These are phyloP conservation scores for Pseudisothecium myosuroides DNA, from an alignment of 225 moss, liverwort and hornwort species.

Conservation along the genomic window DNA sequence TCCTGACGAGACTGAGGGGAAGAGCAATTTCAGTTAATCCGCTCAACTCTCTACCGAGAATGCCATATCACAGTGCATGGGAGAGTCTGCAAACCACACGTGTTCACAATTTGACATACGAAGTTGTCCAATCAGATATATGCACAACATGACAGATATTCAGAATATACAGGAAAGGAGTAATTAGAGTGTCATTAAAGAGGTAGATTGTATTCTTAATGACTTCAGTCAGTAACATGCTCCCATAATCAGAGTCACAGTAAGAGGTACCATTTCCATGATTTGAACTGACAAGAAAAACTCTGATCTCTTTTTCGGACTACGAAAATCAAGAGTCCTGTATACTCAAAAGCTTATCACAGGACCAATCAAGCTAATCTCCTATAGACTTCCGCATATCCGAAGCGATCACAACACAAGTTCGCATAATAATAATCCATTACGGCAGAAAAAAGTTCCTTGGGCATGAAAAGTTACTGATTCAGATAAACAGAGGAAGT, in stretches of 20 bases:
- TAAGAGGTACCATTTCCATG: neutral
- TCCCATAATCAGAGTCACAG: neutral
- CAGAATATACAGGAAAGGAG: neutral
- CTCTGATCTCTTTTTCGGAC: too few species aligned
- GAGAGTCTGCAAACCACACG: neutral
- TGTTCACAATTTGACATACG: neutral
- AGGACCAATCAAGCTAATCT: neutral
- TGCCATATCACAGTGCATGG: neutral
- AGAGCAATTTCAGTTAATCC: neutral
- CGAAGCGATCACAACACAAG: too few species aligned
- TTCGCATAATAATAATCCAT: neutral
- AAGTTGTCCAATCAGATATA: neutral
- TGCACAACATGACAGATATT: neutral
- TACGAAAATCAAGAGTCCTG: neutral
- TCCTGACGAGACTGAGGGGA: neutral
- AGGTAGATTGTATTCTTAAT: neutral
- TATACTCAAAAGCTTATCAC: neutral
- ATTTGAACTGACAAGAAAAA: neutral
- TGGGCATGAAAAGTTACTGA: neutral
- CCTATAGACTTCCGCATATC: neutral
- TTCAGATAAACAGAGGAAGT: neutral
- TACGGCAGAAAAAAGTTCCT: neutral
- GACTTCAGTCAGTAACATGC: neutral
- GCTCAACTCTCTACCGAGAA: neutral
- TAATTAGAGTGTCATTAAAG: neutral